Evolutionary conservation across 208 protist species (phyloP).

Genomic region (Trichomonas tenax): DNA sequence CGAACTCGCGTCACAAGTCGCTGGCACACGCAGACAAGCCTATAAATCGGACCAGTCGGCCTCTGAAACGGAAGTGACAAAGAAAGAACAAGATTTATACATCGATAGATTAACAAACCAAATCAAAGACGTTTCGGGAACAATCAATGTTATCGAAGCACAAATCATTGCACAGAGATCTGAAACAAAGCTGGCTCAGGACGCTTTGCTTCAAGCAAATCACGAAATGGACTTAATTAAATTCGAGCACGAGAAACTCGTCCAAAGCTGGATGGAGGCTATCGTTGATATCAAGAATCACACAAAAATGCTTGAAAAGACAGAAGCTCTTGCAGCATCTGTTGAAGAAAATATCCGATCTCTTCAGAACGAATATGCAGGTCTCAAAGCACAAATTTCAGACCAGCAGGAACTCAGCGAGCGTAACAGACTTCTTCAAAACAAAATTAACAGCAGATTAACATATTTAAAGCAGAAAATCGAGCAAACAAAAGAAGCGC

Average conservation of each 20-base stretch:
- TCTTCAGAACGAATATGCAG: neutral
- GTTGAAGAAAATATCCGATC: neutral
- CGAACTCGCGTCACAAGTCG: neutral
- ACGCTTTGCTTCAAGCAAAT: neutral
- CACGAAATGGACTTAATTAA: constrained; percentile 16
- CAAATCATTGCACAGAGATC: neutral
- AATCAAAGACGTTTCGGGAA: neutral
- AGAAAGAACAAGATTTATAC: neutral
- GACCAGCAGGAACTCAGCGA: neutral
- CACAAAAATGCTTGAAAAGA: neutral
- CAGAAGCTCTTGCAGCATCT: neutral
- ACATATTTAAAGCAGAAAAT: neutral
- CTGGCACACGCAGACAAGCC: neutral
- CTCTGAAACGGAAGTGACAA: neutral
- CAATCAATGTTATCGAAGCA: neutral
- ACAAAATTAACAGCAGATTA: neutral
- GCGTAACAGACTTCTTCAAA: neutral
- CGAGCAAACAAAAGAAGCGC: neutral
- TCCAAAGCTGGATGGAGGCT: neutral
- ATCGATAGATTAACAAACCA: neutral
- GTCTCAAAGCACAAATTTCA: neutral
- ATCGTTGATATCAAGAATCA: neutral
- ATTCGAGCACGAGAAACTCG: neutral
- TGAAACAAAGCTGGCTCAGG: neutral
- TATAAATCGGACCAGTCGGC: constrained; percentile 11